Percentiles rank a stretch among this genome's conserved stretches.
phyloP scores from a whole-genome alignment of 371 early-diverging fungal species.

The Homolaphlyctis polyrhiza region DNA sequence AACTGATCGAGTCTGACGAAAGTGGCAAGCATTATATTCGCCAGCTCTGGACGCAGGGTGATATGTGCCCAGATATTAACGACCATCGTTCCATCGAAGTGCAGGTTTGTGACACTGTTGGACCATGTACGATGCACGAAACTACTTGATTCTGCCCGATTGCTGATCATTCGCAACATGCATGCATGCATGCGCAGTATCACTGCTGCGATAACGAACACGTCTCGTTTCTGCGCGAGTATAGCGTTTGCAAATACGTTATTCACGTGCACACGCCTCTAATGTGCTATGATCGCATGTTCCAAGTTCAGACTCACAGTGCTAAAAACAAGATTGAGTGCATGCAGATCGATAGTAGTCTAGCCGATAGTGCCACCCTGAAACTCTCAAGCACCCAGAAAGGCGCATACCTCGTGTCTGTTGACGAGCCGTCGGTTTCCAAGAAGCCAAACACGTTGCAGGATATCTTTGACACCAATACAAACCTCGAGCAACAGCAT shows the following conservation, averaged over 20 bases:
- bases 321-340: not conserved
- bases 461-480: too few species aligned
- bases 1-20: slow-evolving; percentile 1
- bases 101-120: not conserved
- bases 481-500: too few species aligned
- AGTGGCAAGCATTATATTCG: not conserved
- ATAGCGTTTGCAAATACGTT: slow-evolving; percentile 1
- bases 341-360: not conserved
- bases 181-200: not conserved
- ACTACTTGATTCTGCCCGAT: not conserved
- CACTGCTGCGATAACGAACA: slow-evolving; percentile 1
- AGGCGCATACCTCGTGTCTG: too few species aligned
- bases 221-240: slow-evolving; percentile 1
- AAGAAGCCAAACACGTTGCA: too few species aligned
- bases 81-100: slow-evolving; percentile 2
- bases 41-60: not conserved
- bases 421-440: too few species aligned
- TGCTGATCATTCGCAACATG: not conserved
- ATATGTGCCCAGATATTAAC: not conserved
- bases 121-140: not conserved
- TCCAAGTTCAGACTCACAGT: not conserved
- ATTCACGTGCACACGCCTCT: slow-evolving; percentile 2
- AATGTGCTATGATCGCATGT: not conserved
- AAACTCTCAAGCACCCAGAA: too few species aligned
- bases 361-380: too few species aligned